Base-by-base conservation (phyloP, 2,329 filamentous ascomycete species). In the Apiospora pterosperma region DNA sequence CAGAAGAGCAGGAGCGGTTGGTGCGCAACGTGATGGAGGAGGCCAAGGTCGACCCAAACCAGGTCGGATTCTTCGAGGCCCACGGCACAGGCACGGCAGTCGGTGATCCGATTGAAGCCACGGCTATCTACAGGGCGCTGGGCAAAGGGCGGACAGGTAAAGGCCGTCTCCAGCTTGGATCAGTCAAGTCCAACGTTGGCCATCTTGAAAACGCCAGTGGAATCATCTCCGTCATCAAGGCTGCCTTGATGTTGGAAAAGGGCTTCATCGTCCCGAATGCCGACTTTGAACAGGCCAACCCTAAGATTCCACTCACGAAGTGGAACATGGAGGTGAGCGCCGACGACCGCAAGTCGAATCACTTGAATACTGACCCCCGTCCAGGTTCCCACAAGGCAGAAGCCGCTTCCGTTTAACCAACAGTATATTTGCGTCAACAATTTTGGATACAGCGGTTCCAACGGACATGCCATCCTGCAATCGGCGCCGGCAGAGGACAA, bases 1-100 rank as follows among this genome's bases (percentile, higher is more conserved):
- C n/a, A 0, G 61, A 62, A 1, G 72, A 73, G 1, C 77, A 79
- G 63, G 69, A 64, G 16, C 59, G 42, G 2, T 58, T 75, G 7
- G 76, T 76, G 38, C 59, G 68, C 66, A 62, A 65, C 5, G 69
- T 71, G 0, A 78, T 78, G 64, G 34, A 21, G 19, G 41, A 41
- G 19, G 67, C 64, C 14, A 62, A 58, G 10, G 19, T 68, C 7
- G 36, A 61, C 19, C 60, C 63, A 0, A 16, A 23, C 3, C 39
- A 73, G 28, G 71, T 72, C 21, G 71, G 72, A 38, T 80, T 77
- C 62, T 73, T 81, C 52, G 80, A 82, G 69, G 74, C 75, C 5
- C 81, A 85, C 65, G 82, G 81, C 6, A 84, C 82, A 0, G 81
- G 81, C 3, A 85, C 82, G 3, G 70, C 74, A 28, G 78, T 78